These are phyloP conservation scores for Phanerochaete sordida DNA, from an alignment of 768 basidiomycete genomes.

Conservation along the genomic window DNA sequence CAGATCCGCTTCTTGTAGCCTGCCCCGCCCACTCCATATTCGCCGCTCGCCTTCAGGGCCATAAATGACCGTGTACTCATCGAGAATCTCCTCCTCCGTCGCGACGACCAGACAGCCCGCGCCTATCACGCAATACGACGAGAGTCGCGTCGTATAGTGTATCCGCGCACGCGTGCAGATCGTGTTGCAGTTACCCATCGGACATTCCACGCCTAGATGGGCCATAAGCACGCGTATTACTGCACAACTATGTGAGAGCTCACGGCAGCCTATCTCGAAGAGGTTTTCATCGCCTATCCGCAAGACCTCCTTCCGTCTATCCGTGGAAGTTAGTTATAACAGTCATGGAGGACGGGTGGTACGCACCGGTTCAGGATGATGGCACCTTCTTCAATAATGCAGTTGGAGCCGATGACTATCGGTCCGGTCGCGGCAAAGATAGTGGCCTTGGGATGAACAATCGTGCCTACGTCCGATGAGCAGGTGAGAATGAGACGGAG, in stretches of 20 bases:
- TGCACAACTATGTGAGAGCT: constrained; percentile 30
- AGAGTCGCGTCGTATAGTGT: constrained; percentile 77
- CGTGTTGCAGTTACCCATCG: constrained; percentile 84
- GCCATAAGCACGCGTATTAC: not conserved
- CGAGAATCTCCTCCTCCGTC: constrained; percentile 71
- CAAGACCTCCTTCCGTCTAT: constrained; percentile 84
- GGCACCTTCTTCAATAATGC: constrained; percentile 88
- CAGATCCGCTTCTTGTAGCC: constrained; percentile 78
- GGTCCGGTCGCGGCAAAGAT: constrained; percentile 90
- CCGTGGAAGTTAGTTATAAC: too few species aligned
- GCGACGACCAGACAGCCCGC: constrained; percentile 77
- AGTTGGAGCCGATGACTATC: constrained; percentile 83
- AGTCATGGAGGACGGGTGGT: too few species aligned
- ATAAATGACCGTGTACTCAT: constrained; percentile 82
- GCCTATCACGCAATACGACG: constrained; percentile 80
- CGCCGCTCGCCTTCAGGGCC: constrained; percentile 73
- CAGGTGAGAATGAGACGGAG: not conserved
- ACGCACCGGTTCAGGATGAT: constrained; percentile 83
- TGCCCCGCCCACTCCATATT: constrained; percentile 83
- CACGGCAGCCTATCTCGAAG: constrained; percentile 93
- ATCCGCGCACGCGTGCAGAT: constrained; percentile 81
- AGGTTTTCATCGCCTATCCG: constrained; percentile 91
- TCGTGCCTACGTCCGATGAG: constrained; percentile 48
- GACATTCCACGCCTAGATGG: constrained; percentile 75
- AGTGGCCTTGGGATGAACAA: constrained; percentile 92